Conservation (phyloP, 2,329 filamentous ascomycete genomes). For the Microsporum canis region DNA sequence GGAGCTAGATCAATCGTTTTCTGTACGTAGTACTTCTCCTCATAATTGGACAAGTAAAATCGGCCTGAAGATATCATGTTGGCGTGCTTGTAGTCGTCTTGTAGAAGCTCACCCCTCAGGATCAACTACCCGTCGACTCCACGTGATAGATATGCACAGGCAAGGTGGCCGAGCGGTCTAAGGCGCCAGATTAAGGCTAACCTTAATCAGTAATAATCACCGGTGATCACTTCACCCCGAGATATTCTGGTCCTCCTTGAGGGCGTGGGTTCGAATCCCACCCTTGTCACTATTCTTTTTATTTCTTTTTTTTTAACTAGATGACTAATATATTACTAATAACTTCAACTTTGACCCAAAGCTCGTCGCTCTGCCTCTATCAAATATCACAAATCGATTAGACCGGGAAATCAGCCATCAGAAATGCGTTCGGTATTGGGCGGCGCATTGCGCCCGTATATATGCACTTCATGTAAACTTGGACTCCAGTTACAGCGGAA, state of each 20-base stretch:
- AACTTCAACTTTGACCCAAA: background rate
- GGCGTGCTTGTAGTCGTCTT: background rate
- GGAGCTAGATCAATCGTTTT: too few species aligned
- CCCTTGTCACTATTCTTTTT: background rate
- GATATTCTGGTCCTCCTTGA: constrained; percentile 2
- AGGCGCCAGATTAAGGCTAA: constrained; percentile 5
- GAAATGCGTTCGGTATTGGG: constrained; percentile 26
- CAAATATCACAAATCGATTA: background rate
- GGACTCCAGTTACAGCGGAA: constrained; percentile 20
- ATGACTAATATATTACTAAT: background rate
- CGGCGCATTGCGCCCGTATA: constrained; percentile 27
- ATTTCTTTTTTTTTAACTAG: background rate
- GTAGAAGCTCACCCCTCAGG: background rate
- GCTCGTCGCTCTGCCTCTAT: background rate
- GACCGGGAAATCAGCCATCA: background rate
- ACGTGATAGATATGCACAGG: constrained; percentile 2
- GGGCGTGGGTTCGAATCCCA: constrained; percentile 4
- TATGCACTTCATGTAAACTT: constrained; percentile 32
- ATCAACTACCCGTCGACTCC: background rate
- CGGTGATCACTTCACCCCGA: background rate
- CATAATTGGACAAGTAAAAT: background rate
- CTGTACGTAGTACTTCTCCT: too few species aligned
- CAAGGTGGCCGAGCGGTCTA: constrained; percentile 5
- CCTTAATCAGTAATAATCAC: background rate
- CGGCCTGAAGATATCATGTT: background rate